Evolutionary conservation across 192 early-diverging fungal genomes (phyloP), one percentile per base, ranked within the genome.

Genomic region (Geranomyces michiganensis): DNA sequence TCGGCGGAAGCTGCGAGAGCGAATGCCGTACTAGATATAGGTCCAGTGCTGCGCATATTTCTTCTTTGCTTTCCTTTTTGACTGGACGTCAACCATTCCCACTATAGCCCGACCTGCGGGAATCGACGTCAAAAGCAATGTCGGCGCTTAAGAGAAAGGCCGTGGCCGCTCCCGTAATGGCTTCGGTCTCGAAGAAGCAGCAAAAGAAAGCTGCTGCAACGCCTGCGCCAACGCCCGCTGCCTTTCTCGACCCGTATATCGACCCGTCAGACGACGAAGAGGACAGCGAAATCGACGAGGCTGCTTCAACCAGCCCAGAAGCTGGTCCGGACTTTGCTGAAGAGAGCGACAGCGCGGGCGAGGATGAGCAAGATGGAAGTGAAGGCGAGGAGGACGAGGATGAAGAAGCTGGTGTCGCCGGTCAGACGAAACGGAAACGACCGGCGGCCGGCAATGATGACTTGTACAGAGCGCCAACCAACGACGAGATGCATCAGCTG

Each of bases 401-500:
- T 45, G 78, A 65, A 19, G 86, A 79, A 29, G 74, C 32, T 24
- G 69, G 46, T 27, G 65, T 61, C 22, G 67, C n/a, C 12, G 67
- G 71, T 9, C n/a, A 9, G 81, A 83, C 41, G 73, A 79, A 9
- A 74, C 85, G 21, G 64, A 79, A 0, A 76, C 79, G 1, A 76
- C 76, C 9, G 70, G 76, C 0, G 73, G 82, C 1, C 77, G 81
- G 41, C 21, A 44, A 30, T 29, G 44, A 79, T 22, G 26, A 22
- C 19, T 44, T 73, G 56, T 80, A 69, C 64, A 56, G 49, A 33
- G 51, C 74, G 48, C 90, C 90, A 1, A 90, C 91, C 14, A 88
- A 86, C 65, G 90, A 91, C 9, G 95, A 97, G 77, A 87, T 97
- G 32, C 89, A 92, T 74, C 87, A 87, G 56, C 76, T 96, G 68